phyloP scores from a whole-genome alignment of 164 flowering plant species.

The Houttuynia cordata region DNA sequence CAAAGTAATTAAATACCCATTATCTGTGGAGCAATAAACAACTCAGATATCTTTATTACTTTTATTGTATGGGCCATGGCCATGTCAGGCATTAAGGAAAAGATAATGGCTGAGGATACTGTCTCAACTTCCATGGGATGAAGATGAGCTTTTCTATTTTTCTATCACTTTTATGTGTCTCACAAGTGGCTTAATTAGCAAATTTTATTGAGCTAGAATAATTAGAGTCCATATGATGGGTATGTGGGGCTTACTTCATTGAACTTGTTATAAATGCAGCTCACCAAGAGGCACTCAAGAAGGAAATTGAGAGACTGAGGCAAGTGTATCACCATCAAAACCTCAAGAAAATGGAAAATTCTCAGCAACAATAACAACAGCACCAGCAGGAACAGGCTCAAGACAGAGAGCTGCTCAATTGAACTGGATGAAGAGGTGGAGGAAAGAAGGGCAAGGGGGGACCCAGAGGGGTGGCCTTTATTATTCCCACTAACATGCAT shows the following conservation, averaged over 20 bases:
- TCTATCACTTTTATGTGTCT: too few relatives aligned
- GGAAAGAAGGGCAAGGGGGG: not conserved
- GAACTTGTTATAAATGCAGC: slow-evolving; percentile 28
- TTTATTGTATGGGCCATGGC: too few relatives aligned
- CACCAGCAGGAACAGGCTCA: slow-evolving; percentile 5
- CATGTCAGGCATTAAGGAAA: too few relatives aligned
- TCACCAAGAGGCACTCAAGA: slow-evolving; percentile 76
- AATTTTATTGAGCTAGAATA: too few relatives aligned
- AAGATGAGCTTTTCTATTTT: too few relatives aligned
- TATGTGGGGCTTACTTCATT: not conserved
- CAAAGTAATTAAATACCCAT: not conserved
- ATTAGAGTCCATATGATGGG: not conserved
- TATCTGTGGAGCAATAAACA: not conserved
- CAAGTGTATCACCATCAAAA: slow-evolving; percentile 57
- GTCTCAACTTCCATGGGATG: too few relatives aligned
- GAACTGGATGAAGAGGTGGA: not conserved
- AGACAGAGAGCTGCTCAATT: slow-evolving; percentile 17
- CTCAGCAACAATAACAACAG: too few relatives aligned
- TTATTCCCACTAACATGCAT: slow-evolving; percentile 6
- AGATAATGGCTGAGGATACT: too few relatives aligned
- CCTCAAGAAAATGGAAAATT: slow-evolving; percentile 28
- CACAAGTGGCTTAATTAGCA: too few relatives aligned
- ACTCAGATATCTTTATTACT: too few relatives aligned
- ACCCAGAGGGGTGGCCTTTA: too few relatives aligned
- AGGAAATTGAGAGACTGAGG: slow-evolving; percentile 71